Conservation (phyloP, 2,329 filamentous ascomycete species). For the Colletotrichum paranaense region DNA sequence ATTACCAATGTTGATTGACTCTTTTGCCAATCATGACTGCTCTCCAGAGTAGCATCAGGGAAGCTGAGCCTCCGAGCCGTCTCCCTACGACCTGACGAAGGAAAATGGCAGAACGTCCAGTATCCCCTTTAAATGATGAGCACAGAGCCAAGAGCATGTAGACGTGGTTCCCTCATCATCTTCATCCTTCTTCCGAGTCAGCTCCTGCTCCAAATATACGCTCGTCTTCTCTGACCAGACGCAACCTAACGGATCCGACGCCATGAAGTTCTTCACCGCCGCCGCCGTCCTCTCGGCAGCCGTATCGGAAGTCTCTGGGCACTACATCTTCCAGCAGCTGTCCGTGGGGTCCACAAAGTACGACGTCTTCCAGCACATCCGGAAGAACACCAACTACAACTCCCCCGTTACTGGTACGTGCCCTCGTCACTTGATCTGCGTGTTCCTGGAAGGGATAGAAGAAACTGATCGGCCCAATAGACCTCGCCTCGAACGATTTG, state of each 20-base stretch:
- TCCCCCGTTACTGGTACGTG: constrained; percentile 46
- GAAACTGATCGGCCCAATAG: constrained; percentile 31
- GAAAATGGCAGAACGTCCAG: not conserved
- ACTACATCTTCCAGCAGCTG: constrained; percentile 46
- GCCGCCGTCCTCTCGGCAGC: constrained; percentile 14
- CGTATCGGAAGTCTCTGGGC: constrained; percentile 33
- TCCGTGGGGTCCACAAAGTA: constrained; percentile 41
- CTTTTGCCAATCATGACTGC: not conserved
- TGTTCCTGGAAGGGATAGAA: too few species aligned
- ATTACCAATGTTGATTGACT: not conserved
- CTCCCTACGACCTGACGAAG: not conserved
- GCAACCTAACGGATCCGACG: not conserved
- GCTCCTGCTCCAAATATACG: not conserved
- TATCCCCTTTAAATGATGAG: not conserved
- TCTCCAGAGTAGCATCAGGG: not conserved
- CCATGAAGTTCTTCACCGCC: constrained; percentile 30
- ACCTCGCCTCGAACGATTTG: constrained; percentile 50
- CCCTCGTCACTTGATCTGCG: not conserved
- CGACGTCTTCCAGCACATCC: constrained; percentile 46
- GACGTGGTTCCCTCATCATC: not conserved
- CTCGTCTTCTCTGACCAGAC: not conserved
- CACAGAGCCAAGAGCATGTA: not conserved
- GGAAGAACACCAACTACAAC: constrained; percentile 51
- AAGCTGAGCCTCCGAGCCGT: constrained; percentile 12
- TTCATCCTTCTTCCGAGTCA: not conserved